A percentile compares a stretch with the other conserved stretches of the same genome.
phyloP scores from a whole-genome alignment of 495 filamentous ascomycete species.

The Podospora didyma region DNA sequence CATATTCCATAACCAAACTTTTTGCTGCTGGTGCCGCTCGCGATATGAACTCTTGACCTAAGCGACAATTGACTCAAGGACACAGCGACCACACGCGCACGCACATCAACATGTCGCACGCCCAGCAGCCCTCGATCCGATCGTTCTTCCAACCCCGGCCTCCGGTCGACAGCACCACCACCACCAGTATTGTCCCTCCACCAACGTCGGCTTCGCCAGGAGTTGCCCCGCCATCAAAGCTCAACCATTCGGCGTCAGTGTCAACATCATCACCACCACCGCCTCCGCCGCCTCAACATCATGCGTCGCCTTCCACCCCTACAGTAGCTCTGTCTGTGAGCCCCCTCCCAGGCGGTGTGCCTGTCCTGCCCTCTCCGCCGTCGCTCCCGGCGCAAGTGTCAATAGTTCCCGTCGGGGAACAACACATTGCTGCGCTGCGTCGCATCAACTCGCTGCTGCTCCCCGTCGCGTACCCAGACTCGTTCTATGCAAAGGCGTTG shows the following conservation, averaged over 20 bases:
- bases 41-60: no score
- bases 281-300: background rate
- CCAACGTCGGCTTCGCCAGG: background rate
- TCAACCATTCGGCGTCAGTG: slow-evolving; percentile 6
- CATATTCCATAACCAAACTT: no score
- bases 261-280: slow-evolving; percentile 21
- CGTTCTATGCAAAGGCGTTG: slow-evolving; percentile 77
- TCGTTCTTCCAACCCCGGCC: slow-evolving; percentile 39
- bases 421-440: slow-evolving; percentile 68
- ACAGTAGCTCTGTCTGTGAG: background rate
- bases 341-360: slow-evolving; percentile 35
- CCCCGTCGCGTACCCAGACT: slow-evolving; percentile 80
- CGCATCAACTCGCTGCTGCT: slow-evolving; percentile 81
- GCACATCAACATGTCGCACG: slow-evolving; percentile 19
- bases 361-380: slow-evolving; percentile 23
- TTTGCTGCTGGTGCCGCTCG: no score
- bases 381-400: slow-evolving; percentile 46
- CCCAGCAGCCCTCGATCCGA: slow-evolving; percentile 44
- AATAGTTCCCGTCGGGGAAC: slow-evolving; percentile 54
- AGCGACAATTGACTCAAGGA: no score
- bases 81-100: background rate
- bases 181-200: slow-evolving; percentile 20
- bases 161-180: slow-evolving; percentile 13
- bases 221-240: slow-evolving; percentile 9
- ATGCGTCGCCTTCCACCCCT: slow-evolving; percentile 20